phyloP scores from a whole-genome alignment of 1,284 basidiomycete genomes.

The Fomes fomentarius region DNA sequence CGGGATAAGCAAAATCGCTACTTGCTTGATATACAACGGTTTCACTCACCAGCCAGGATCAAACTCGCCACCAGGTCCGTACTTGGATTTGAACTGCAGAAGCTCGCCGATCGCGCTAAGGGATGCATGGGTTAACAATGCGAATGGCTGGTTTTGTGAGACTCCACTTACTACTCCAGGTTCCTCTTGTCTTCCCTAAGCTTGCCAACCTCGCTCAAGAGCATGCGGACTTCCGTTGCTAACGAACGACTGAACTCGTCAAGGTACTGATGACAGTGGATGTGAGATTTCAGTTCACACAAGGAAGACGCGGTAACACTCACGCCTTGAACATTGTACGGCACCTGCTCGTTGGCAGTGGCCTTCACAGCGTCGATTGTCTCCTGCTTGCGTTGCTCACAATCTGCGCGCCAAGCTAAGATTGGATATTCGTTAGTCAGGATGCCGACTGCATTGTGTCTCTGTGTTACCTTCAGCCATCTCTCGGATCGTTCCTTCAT shows the following conservation, averaged over 20 bases:
- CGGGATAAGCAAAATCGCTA: conserved; percentile 9
- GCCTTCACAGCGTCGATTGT: conserved; percentile 62
- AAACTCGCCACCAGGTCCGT: conserved; percentile 76
- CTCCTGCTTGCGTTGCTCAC: conserved; percentile 60
- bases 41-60: conserved; percentile 65
- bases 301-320: conserved; percentile 27
- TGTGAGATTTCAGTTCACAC: conserved; percentile 2
- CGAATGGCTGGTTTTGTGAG: no score
- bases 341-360: conserved; percentile 71
- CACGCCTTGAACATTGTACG: conserved; percentile 78
- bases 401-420: conserved; percentile 66
- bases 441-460: not conserved
- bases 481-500: conserved; percentile 22
- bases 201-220: conserved; percentile 77
- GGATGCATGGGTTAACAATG: no score
- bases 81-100: conserved; percentile 67
- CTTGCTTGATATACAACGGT: not conserved
- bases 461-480: conserved; percentile 25
- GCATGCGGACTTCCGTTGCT: conserved; percentile 76
- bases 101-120: conserved; percentile 69
- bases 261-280: conserved; percentile 52
- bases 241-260: conserved; percentile 82
- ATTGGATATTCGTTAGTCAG: not conserved
- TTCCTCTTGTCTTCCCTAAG: conserved; percentile 72
- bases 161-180: conserved; percentile 64